Percentiles rank a stretch among this genome's conserved stretches.
These are phyloP conservation scores for Diplosphaera chodatii DNA, from an alignment of 139 green algal genomes.

Conservation along the genomic window DNA sequence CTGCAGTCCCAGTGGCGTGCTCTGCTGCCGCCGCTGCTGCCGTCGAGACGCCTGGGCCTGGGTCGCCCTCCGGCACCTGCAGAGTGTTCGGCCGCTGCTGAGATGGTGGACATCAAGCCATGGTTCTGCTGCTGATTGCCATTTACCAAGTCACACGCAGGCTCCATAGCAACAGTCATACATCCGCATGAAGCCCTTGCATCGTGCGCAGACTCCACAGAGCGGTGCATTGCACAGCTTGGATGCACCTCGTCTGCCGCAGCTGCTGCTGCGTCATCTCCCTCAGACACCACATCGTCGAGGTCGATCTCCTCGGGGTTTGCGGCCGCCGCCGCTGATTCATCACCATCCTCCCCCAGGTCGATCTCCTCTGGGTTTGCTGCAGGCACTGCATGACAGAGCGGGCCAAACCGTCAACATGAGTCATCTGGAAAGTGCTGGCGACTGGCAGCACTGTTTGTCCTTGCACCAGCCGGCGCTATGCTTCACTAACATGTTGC, in stretches of 20 bases:
- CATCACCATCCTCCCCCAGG: conserved; percentile 30
- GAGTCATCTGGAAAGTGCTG: too few relatives aligned
- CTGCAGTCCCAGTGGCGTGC: neutral
- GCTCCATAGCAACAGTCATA: too few relatives aligned
- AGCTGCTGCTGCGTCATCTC: conserved; percentile 8
- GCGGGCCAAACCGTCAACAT: too few relatives aligned
- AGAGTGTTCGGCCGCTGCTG: too few relatives aligned
- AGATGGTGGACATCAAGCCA: too few relatives aligned
- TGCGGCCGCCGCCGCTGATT: neutral
- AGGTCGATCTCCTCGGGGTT: conserved; percentile 70
- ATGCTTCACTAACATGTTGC: too few relatives aligned
- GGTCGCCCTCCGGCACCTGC: neutral
- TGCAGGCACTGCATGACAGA: neutral
- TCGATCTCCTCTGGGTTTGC: conserved; percentile 72
- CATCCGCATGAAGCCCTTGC: too few relatives aligned
- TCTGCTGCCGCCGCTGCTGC: neutral
- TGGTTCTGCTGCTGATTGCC: too few relatives aligned
- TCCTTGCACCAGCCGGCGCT: conserved; percentile 55
- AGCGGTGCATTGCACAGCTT: too few relatives aligned
- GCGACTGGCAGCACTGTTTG: conserved; percentile 1
- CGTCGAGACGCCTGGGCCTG: neutral
- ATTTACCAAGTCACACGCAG: too few relatives aligned
- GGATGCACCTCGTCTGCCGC: neutral
- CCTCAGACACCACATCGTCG: conserved; percentile 25
- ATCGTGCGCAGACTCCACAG: too few relatives aligned